Base-by-base conservation (phyloP, 225 moss, liverwort and hornwort species). In the Lunularia cruciata region DNA sequence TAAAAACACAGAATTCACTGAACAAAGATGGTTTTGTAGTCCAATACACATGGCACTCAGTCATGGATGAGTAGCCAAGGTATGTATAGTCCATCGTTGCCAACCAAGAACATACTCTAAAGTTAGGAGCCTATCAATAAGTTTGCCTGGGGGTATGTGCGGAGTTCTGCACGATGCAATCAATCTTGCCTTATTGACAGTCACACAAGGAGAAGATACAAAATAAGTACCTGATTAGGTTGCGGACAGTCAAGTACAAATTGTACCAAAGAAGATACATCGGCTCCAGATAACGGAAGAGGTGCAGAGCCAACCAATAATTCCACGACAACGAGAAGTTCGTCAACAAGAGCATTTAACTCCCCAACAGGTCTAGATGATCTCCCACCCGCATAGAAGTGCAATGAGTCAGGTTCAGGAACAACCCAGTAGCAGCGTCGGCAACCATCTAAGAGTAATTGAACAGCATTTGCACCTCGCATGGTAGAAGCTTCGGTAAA, bases 221-320 rank as follows among this genome's bases (percentile, higher is more conserved):
- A 25, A 2, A 47, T 28, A 62, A 80, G 69, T 54, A 86, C 98
- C 98, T 98, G 98, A 80, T 98, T 98, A 59, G 93, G 98, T 75
- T 98, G 98, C 35, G 89, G 93, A 72, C 98, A 98, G 76, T 93
- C 98, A 63, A 98, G 88, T 56, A 93, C 89, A 82, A 93, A 98
- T 74, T 98, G 98, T 77, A 98, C 93, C 43, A 98, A 83, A 15
- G 93, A 98, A 70, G 89, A 89, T 23, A 98, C 93, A 72, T 98
- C 98, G 65, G 98, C 79, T 37, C 86, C 91, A 58, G 93, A 87
- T 57, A 88, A 81, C 30, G 93, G 80, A 58, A 83, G 87, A 68
- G 93, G 91, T 30, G 91, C 85, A 64, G 98, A 93, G 40, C 93
- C 98, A 52, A 93, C 90, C 71, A 98, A 79, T 57, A 98, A 86